phyloP scores from a whole-genome alignment of 2,329 filamentous ascomycete species.

The Colletotrichum lupini region DNA sequence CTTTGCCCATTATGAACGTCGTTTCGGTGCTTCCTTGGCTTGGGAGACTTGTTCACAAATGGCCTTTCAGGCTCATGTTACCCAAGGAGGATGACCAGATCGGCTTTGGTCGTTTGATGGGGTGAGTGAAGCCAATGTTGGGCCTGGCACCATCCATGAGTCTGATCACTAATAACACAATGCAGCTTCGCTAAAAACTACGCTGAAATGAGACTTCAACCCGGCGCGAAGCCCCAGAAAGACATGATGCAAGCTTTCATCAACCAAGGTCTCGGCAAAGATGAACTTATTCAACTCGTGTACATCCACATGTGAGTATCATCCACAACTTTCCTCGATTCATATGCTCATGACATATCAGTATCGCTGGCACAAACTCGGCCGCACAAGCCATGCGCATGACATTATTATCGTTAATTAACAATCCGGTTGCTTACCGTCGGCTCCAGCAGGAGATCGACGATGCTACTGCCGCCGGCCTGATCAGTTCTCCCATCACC shows the following conservation, averaged over 20 bases:
- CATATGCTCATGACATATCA: conserved; percentile 37
- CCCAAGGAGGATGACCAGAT: conserved; percentile 52
- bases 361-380: conserved; percentile 70
- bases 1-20: conserved; percentile 55
- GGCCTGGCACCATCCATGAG: not conserved
- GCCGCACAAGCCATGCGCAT: conserved; percentile 69
- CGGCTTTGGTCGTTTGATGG: conserved; percentile 52
- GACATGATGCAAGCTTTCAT: conserved; percentile 55
- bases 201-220: conserved; percentile 42
- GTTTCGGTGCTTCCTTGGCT: conserved; percentile 56
- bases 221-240: conserved; percentile 40
- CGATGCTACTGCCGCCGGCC: conserved; percentile 48
- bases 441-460: conserved; percentile 57
- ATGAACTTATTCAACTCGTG: conserved; percentile 51
- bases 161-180: not conserved
- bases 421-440: conserved; percentile 54
- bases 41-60: conserved; percentile 53
- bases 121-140: conserved; percentile 34
- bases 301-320: conserved; percentile 50
- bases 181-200: conserved; percentile 41
- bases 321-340: not conserved
- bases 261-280: conserved; percentile 47
- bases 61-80: conserved; percentile 51
- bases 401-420: conserved; percentile 64
- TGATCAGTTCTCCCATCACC: conserved; percentile 50